Evolutionary conservation across 352 stramenopile genomes (phyloP).

Genomic region (Pythium utonaiense): DNA sequence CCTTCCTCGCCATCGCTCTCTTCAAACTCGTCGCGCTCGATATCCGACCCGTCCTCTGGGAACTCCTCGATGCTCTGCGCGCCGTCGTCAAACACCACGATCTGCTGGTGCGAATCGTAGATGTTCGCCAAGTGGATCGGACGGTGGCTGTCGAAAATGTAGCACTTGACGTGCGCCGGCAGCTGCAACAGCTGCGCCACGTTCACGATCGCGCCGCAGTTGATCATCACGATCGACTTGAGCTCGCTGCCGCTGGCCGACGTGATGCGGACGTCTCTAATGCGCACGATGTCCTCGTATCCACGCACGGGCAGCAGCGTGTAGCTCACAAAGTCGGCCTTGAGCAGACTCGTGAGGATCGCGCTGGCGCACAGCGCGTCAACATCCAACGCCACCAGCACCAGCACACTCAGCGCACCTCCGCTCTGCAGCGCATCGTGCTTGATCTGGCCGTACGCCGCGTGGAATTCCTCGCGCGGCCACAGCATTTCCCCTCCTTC

Average conservation of each 20-base stretch:
- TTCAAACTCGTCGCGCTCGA: conserved; percentile 54
- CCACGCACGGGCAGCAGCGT: conserved; percentile 68
- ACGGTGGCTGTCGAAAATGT: conserved; percentile 95
- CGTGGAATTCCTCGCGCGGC: conserved; percentile 84
- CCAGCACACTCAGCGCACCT: conserved; percentile 74
- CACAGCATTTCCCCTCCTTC: conserved; percentile 49
- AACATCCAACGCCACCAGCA: conserved; percentile 93
- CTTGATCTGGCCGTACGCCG: conserved; percentile 81
- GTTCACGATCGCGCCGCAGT: conserved; percentile 93
- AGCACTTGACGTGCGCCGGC: conserved; percentile 72
- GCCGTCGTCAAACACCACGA: conserved; percentile 83
- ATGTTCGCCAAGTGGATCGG: conserved; percentile 97
- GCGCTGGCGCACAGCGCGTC: conserved; percentile 93
- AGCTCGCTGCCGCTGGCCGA: conserved; percentile 51
- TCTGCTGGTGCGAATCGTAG: conserved; percentile 79
- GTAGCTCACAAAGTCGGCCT: conserved; percentile 77
- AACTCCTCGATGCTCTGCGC: conserved; percentile 67
- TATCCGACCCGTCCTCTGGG: conserved; percentile 79
- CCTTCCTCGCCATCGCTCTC: conserved; percentile 62
- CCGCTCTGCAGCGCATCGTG: conserved; percentile 64
- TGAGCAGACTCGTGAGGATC: conserved; percentile 88
- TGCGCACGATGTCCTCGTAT: conserved; percentile 83
- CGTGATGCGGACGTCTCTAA: conserved; percentile 65
- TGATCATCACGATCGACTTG: conserved; percentile 91
- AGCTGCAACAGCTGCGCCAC: conserved; percentile 81